Conservation (phyloP, 441 rosid species). For the Populus hybrid region DNA sequence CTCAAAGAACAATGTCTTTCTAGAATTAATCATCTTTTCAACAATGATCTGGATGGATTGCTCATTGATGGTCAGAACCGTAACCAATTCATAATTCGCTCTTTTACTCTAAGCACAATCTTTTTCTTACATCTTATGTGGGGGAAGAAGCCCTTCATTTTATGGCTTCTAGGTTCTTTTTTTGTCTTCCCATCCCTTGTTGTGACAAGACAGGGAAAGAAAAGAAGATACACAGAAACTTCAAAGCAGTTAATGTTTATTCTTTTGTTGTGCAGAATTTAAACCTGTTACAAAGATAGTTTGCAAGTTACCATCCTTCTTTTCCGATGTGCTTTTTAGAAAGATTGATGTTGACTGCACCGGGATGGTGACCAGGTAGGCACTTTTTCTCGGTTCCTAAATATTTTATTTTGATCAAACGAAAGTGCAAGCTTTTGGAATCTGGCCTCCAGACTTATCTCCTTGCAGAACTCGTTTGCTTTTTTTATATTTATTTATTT, state of each 20-base stretch:
- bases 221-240: not conserved
- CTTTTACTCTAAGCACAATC: not conserved
- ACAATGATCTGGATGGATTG: conserved; percentile 69
- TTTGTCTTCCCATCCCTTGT: not conserved
- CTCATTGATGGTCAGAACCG: conserved; percentile 59
- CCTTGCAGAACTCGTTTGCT: not conserved
- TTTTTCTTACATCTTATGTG: not conserved
- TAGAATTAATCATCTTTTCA: conserved; percentile 65
- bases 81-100: conserved; percentile 9
- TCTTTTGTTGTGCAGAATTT: conserved; percentile 51
- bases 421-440: not conserved
- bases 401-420: not conserved
- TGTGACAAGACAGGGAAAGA: not conserved
- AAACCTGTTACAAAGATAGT: conserved; percentile 69
- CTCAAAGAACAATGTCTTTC: conserved; percentile 69
- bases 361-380: conserved; percentile 72
- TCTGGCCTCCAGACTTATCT: not conserved
- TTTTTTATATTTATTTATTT: not conserved
- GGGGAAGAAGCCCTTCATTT: not conserved
- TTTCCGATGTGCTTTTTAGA: conserved; percentile 66
- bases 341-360: conserved; percentile 65
- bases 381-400: not conserved
- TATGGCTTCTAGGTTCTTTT: not conserved
- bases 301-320: conserved; percentile 92
- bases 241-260: conserved; percentile 11